Evolutionary conservation across 2,329 filamentous ascomycete genomes (phyloP).

Genomic region (Colletotrichum siamense): DNA sequence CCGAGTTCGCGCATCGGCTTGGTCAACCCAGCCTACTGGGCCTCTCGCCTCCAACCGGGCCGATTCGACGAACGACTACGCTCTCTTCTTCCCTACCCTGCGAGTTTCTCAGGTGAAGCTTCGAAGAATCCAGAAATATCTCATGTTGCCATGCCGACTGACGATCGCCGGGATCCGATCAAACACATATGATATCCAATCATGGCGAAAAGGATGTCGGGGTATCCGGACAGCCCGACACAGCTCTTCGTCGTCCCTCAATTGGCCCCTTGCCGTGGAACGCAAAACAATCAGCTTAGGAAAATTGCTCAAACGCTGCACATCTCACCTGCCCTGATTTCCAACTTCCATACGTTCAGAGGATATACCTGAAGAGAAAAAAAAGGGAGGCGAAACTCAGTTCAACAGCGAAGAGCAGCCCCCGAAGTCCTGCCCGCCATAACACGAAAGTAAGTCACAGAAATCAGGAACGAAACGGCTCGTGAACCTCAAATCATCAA

Average conservation of each 20-base stretch:
- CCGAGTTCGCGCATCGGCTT: background rate
- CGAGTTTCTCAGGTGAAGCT: background rate
- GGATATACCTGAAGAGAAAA: background rate
- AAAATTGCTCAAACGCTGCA: background rate
- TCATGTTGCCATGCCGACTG: background rate
- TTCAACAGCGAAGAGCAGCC: background rate
- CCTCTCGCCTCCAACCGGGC: background rate
- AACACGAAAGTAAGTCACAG: background rate
- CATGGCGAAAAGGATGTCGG: background rate
- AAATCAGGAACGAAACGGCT: background rate
- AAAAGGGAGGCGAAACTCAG: background rate
- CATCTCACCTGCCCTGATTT: background rate
- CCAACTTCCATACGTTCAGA: background rate
- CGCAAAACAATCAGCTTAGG: background rate
- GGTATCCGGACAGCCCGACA: background rate
- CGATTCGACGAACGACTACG: background rate
- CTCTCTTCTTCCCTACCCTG: background rate
- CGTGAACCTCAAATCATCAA: background rate
- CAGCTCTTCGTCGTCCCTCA: background rate
- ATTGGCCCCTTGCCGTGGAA: background rate
- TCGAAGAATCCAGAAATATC: background rate
- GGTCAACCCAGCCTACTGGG: background rate
- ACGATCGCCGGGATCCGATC: background rate
- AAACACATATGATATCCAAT: fast-evolving
- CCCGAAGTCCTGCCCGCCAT: background rate